Evolutionary conservation across 495 filamentous ascomycete genomes (phyloP).

Genomic region (Rostrohypoxylon terebratum): DNA sequence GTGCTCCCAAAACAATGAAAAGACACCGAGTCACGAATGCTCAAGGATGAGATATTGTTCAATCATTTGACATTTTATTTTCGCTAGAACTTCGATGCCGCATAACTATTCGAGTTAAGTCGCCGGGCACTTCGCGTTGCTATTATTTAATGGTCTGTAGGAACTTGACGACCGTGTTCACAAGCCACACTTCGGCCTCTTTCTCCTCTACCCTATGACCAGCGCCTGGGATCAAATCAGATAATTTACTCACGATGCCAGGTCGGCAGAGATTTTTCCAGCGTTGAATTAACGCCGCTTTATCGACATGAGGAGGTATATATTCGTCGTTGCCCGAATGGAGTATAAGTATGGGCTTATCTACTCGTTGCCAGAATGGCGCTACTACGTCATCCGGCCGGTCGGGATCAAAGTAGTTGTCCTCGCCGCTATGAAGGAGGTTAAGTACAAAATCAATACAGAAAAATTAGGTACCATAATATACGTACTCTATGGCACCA

Average conservation of each 20-base stretch:
- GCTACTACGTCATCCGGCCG: conserved; percentile 68
- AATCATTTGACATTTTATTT: neutral
- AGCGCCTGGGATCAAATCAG: conserved; percentile 58
- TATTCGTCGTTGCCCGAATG: conserved; percentile 80
- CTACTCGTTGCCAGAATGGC: conserved; percentile 70
- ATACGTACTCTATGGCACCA: conserved; percentile 63
- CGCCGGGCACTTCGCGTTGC: neutral
- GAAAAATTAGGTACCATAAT: neutral
- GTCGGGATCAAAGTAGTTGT: conserved; percentile 92
- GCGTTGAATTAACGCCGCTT: conserved; percentile 67
- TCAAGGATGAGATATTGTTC: neutral
- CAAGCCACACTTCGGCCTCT: conserved; percentile 53
- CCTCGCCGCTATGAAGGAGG: conserved; percentile 66
- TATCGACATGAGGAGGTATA: conserved; percentile 72
- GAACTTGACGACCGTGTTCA: conserved; percentile 54
- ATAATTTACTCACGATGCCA: conserved; percentile 55
- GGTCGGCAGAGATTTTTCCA: conserved; percentile 65
- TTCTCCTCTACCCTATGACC: conserved; percentile 56
- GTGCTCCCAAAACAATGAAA: neutral
- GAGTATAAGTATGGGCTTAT: conserved; percentile 71
- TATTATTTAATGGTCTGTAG: conserved; percentile 48
- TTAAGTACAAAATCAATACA: conserved; percentile 17
- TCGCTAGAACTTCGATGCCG: neutral
- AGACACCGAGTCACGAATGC: neutral
- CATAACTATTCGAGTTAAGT: neutral